Evolutionary conservation across 257 asterid genomes (phyloP).

Genomic region (Solanum dulcamara): DNA sequence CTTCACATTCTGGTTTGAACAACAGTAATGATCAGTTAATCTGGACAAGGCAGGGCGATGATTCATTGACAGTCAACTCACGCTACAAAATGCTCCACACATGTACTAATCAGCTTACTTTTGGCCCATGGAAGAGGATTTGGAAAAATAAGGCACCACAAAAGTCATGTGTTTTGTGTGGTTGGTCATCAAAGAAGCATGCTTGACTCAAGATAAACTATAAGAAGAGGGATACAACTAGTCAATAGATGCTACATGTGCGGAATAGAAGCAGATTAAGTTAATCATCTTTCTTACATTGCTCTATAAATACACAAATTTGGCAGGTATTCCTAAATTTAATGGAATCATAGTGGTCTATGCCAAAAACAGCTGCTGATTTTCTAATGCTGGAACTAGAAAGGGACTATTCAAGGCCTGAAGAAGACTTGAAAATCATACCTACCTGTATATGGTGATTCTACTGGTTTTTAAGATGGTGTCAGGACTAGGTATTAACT

Average conservation of each 20-base stretch:
- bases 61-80: not conserved
- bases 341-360: not conserved
- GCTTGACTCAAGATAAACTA: too few species aligned
- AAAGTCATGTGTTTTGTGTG: not conserved
- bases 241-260: too few species aligned
- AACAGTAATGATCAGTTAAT: not conserved
- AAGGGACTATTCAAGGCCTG: too few species aligned
- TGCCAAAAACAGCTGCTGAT: not conserved
- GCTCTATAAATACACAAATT: not conserved
- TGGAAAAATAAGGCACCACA: not conserved
- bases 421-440: too few species aligned
- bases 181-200: not conserved
- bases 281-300: not conserved
- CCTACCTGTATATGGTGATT: not conserved
- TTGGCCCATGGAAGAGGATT: too few species aligned
- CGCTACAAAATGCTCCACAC: not conserved
- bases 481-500: not conserved
- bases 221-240: not conserved
- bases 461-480: not conserved
- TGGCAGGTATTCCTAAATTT: not conserved
- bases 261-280: not conserved
- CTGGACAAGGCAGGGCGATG: not conserved
- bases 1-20: not conserved
- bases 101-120: not conserved
- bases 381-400: not conserved